Percentiles rank a stretch among this genome's conserved stretches.
Conservation (phyloP, 352 stramenopile species). For the Elongisporangium senticosum region DNA sequence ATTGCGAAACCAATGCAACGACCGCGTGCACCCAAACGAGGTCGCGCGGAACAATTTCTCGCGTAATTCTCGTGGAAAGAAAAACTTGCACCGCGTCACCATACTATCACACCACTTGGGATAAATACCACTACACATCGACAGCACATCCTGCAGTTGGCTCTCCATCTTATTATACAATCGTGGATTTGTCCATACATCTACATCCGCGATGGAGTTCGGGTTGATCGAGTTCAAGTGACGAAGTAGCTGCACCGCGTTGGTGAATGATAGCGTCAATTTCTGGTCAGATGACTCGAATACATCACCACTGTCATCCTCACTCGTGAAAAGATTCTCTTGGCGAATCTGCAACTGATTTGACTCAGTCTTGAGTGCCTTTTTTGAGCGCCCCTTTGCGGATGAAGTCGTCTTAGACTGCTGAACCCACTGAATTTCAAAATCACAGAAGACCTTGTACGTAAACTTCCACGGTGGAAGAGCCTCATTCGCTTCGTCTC, state of each 20-base stretch:
- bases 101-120: constrained; percentile 70
- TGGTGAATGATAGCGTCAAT: constrained; percentile 15
- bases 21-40: constrained; percentile 74
- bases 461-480: constrained; percentile 70
- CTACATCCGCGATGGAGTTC: constrained; percentile 17
- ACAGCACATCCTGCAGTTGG: constrained; percentile 80
- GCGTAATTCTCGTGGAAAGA: constrained; percentile 67
- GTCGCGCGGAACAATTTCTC: constrained; percentile 73
- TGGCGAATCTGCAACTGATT: neutral
- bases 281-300: constrained; percentile 11
- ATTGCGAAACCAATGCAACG: constrained; percentile 76
- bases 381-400: neutral
- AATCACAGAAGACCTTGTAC: constrained; percentile 72
- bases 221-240: constrained; percentile 21
- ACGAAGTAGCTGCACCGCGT: constrained; percentile 45
- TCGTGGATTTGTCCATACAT: constrained; percentile 62
- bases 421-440: constrained; percentile 47
- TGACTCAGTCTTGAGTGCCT: neutral
- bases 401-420: neutral
- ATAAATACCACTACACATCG: constrained; percentile 78
- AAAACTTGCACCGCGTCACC: constrained; percentile 76
- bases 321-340: constrained; percentile 2
- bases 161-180: constrained; percentile 77
- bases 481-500: constrained; percentile 3
- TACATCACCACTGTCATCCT: constrained; percentile 8